A percentile compares a stretch with the other conserved stretches of the same genome.
These are phyloP conservation scores for Populus hybrid DNA, from an alignment of 441 rosid genomes.

Conservation along the genomic window DNA sequence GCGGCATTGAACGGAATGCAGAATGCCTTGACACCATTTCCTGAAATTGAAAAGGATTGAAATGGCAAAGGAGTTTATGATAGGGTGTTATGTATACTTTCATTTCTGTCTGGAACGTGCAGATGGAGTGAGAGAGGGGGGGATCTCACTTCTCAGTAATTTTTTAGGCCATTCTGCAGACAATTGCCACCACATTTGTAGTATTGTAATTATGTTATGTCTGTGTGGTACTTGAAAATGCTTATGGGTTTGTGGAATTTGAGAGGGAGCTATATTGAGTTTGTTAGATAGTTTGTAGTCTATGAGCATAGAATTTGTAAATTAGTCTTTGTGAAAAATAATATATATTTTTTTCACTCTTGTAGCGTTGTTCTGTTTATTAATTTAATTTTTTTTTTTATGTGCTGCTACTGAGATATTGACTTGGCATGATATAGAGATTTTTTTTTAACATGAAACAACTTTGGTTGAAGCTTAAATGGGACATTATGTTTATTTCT, in stretches of 20 bases:
- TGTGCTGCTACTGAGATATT: not conserved
- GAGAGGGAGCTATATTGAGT: conserved; percentile 14
- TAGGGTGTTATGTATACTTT: not conserved
- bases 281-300: not conserved
- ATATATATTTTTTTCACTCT: too few relatives aligned
- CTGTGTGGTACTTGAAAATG: conserved; percentile 21
- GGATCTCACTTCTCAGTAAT: not conserved
- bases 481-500: too few relatives aligned
- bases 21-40: not conserved
- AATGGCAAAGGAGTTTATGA: not conserved
- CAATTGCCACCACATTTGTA: conserved; percentile 11
- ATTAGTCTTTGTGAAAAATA: not conserved
- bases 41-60: not conserved
- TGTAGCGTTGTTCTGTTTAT: not conserved
- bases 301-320: not conserved
- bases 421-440: too few relatives aligned
- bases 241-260: conserved; percentile 17
- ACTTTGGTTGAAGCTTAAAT: too few relatives aligned
- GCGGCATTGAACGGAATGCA: conserved; percentile 9
- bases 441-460: too few relatives aligned
- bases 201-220: conserved; percentile 12
- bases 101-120: conserved; percentile 8
- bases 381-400: too few relatives aligned
- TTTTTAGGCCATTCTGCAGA: conserved; percentile 1
- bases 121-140: not conserved